Evolutionary conservation across 768 basidiomycete genomes (phyloP), one percentile per base, ranked within the genome.

Genomic region (Suillus sp.): DNA sequence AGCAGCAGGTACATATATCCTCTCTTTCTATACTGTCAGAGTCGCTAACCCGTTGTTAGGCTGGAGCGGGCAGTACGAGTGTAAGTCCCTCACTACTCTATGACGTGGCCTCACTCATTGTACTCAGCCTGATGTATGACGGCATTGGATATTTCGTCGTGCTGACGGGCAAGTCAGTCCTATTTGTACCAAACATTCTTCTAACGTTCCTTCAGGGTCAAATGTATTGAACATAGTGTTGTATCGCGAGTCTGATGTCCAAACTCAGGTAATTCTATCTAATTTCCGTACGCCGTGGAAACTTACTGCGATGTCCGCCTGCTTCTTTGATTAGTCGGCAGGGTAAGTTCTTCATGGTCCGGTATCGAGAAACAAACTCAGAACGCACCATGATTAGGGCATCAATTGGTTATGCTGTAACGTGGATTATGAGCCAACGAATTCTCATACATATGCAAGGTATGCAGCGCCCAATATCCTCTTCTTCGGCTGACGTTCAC

Each of bases 91-190:
- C 37, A 54, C 57, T 14, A 0, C 38, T 55, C 43, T 50, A 47
- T 35, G 43, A 35, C 69, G 2, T 76, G 40, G 16, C 42, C 30
- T 27, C 16, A 25, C n/a, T 48, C 25, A 34, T 32, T 8, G 65
- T n/a, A n/a, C 40, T 4, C 64, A 90, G 87, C 74, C 86, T 90
- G 84, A 75, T 91, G 4, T 86, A 84, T 61, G 87, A 91, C 65
- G 89, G 89, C 30, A 73, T 90, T 27, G 81, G 84, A 27, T 90
- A 88, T 70, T 85, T 89, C 62, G 66, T 86, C 32, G 78, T 78
- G 3, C 74, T 90, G 51, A 86, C 87, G 30, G 78, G 84, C 84
- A 66, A 25, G 71, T 40, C 43, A 22, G 8, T 22, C 59, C 18
- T 20, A 20, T 27, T 38, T 27, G 11, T 11, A 32, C 37, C 43